phyloP scores from a whole-genome alignment of 768 basidiomycete species.

The Mycena filopes region DNA sequence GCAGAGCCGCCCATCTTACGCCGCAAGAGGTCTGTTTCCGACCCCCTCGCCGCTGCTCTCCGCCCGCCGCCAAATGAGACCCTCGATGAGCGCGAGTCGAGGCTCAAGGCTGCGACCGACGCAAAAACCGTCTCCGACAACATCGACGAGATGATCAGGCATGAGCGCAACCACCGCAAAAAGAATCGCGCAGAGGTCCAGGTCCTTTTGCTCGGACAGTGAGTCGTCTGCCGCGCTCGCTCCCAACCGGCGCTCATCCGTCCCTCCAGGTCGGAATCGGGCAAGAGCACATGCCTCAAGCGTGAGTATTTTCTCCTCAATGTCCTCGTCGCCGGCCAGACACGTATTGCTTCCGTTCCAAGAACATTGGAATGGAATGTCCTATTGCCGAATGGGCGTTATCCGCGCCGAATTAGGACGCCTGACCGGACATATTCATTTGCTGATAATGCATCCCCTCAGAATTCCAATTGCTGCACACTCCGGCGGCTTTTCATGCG shows the following conservation, averaged over 20 bases:
- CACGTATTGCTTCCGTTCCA: slow-evolving; percentile 31
- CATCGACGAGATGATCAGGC: slow-evolving; percentile 83
- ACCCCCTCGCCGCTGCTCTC: slow-evolving; percentile 76
- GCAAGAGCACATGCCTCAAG: slow-evolving; percentile 89
- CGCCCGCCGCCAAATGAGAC: slow-evolving; percentile 81
- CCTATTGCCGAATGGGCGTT: slow-evolving; percentile 23
- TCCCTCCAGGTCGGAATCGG: slow-evolving; percentile 72
- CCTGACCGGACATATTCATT: neutral
- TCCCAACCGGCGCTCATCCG: slow-evolving; percentile 16
- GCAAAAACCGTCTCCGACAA: slow-evolving; percentile 79
- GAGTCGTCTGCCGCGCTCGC: slow-evolving; percentile 5
- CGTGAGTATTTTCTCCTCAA: slow-evolving; percentile 63
- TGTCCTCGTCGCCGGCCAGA: slow-evolving; percentile 11
- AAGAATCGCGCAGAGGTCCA: slow-evolving; percentile 73
- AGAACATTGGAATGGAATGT: slow-evolving; percentile 32
- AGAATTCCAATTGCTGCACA: slow-evolving; percentile 89
- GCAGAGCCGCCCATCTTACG: slow-evolving; percentile 37
- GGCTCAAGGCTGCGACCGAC: slow-evolving; percentile 73
- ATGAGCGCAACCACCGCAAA: slow-evolving; percentile 70
- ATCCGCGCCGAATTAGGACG: slow-evolving; percentile 29
- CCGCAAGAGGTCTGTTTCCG: slow-evolving; percentile 62
- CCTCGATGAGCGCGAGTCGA: slow-evolving; percentile 68
- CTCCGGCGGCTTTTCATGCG: slow-evolving; percentile 78
- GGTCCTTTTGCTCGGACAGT: slow-evolving; percentile 83
- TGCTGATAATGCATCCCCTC: slow-evolving; percentile 31